Conservation (phyloP, 2,329 filamentous ascomycete species). For the Amauroascus niger region DNA sequence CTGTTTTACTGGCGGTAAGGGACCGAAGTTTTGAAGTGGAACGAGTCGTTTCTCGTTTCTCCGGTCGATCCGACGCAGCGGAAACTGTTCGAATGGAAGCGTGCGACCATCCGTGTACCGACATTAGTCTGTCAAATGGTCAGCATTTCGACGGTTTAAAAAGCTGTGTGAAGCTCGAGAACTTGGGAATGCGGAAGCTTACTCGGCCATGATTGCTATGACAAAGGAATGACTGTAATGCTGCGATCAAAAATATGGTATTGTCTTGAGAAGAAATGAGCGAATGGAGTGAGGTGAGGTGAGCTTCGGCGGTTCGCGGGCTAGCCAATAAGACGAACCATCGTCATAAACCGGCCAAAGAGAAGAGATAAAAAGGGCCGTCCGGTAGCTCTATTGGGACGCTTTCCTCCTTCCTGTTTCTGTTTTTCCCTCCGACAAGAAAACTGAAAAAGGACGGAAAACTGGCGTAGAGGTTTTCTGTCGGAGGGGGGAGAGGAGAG, state of each 20-base stretch:
- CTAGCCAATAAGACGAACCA: conserved; percentile 3
- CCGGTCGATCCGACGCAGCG: conserved; percentile 8
- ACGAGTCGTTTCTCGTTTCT: conserved; percentile 13
- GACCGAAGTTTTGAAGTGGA: conserved; percentile 22
- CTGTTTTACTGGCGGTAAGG: conserved; percentile 29
- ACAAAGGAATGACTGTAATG: conserved; percentile 8
- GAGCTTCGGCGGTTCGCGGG: conserved; percentile 8
- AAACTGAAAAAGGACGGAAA: neutral
- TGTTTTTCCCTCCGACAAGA: conserved; percentile 4
- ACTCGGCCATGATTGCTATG: conserved; percentile 16
- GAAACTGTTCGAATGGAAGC: conserved; percentile 9
- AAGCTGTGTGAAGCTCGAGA: neutral
- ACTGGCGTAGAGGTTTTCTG: conserved; percentile 6
- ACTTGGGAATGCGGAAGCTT: neutral
- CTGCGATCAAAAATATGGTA: neutral
- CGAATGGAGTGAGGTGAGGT: neutral
- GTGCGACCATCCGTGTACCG: conserved; percentile 15
- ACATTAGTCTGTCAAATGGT: conserved; percentile 14
- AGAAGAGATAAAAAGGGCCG: neutral
- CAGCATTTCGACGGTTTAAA: neutral
- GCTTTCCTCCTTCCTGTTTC: neutral
- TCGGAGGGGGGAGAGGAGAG: conserved; percentile 16
- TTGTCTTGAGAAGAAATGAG: neutral
- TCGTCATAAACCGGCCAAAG: neutral
- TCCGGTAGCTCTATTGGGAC: too few relatives aligned